Percentiles rank a stretch among this genome's conserved stretches.
These are phyloP conservation scores for Phialophora expanda DNA, from an alignment of 2,329 filamentous ascomycete genomes.

Conservation along the genomic window DNA sequence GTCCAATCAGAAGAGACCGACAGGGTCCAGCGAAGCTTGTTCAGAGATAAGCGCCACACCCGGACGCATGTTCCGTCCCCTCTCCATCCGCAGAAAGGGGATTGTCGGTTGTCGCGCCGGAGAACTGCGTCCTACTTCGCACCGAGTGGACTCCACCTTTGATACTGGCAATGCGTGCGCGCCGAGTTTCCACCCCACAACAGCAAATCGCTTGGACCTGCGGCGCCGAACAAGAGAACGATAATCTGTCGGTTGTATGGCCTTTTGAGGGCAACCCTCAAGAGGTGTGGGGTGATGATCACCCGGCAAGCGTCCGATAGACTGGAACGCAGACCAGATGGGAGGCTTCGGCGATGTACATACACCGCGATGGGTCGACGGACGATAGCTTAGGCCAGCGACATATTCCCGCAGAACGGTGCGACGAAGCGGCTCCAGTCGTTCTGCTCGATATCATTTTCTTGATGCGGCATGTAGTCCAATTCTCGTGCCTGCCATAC, in stretches of 20 bases:
- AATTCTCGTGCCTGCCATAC: constrained; percentile 55
- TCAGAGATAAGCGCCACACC: constrained; percentile 1
- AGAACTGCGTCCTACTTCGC: constrained; percentile 4
- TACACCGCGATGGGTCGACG: neutral
- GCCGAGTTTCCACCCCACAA: too few relatives aligned
- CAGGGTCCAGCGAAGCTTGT: neutral
- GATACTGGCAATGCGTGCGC: too few relatives aligned
- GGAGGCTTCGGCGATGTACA: neutral
- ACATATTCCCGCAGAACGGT: constrained; percentile 31
- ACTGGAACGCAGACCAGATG: too few relatives aligned
- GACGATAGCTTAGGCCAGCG: constrained; percentile 15
- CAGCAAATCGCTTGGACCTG: constrained; percentile 5
- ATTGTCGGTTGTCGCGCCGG: neutral
- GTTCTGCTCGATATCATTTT: constrained; percentile 3
- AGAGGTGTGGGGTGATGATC: too few relatives aligned
- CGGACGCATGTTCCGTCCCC: neutral
- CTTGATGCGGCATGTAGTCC: neutral
- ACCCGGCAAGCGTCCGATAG: too few relatives aligned
- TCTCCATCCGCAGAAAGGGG: neutral
- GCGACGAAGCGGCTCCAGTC: constrained; percentile 27
- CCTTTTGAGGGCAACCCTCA: neutral
- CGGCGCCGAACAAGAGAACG: neutral
- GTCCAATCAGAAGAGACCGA: constrained; percentile 4
- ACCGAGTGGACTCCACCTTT: neutral
- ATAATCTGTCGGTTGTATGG: neutral